phyloP scores from a whole-genome alignment of 192 early-diverging fungal species.

The Coemansia sp. region DNA sequence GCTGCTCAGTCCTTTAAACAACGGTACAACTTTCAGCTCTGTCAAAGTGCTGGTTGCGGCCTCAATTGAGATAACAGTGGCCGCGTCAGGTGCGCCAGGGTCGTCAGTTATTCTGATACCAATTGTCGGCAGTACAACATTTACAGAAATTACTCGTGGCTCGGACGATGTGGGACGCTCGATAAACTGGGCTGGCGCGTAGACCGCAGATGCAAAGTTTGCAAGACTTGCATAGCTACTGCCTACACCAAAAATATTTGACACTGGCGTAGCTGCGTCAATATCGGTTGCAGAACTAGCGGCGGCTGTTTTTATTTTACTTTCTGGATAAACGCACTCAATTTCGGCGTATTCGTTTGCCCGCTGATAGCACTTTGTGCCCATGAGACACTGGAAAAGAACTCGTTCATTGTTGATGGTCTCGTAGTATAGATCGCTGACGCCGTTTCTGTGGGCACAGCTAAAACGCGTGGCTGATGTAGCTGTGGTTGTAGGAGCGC shows the following conservation, averaged over 20 bases:
- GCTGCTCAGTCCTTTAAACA: neutral
- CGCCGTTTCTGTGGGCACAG: constrained; percentile 19
- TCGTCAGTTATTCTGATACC: constrained; percentile 35
- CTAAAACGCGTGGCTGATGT: constrained; percentile 6
- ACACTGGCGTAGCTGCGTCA: neutral
- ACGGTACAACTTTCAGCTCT: neutral
- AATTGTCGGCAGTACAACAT: constrained; percentile 43
- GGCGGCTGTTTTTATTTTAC: neutral
- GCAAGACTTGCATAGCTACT: neutral
- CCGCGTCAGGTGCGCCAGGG: constrained; percentile 1
- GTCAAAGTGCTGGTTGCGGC: constrained; percentile 1
- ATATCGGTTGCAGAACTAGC: neutral
- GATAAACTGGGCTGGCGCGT: neutral
- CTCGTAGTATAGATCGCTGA: constrained; percentile 24
- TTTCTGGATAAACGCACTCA: constrained; percentile 2
- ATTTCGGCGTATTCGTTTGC: constrained; percentile 8
- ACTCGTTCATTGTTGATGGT: constrained; percentile 2
- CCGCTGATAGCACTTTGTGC: constrained; percentile 26
- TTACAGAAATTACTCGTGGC: constrained; percentile 32
- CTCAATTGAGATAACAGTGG: constrained; percentile 29
- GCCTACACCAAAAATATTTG: neutral
- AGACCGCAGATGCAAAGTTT: neutral
- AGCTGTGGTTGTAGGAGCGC: neutral
- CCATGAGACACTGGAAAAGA: constrained; percentile 17
- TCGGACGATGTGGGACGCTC: constrained; percentile 26